Evolutionary conservation across 2,329 filamentous ascomycete genomes (phyloP).

Genomic region (Metarhizium rileyi): DNA sequence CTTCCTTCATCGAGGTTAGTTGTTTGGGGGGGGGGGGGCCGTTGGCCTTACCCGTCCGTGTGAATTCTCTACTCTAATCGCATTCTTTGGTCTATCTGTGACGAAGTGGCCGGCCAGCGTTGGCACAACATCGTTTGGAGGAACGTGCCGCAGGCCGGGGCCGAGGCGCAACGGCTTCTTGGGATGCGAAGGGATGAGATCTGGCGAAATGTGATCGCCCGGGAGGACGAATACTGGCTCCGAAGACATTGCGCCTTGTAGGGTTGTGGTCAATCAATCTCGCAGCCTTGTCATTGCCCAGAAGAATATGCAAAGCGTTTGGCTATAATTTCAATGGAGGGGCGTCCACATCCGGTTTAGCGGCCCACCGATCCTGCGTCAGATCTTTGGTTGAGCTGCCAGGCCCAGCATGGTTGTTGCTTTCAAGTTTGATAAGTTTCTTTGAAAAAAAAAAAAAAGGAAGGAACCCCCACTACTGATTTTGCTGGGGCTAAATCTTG

Average conservation of each 20-base stretch:
- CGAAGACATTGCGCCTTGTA: slow-evolving; percentile 33
- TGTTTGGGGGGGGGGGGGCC: slow-evolving; percentile 15
- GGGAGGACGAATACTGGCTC: slow-evolving; percentile 64
- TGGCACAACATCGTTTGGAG: slow-evolving; percentile 62
- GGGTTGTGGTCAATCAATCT: neutral
- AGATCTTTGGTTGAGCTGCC: no score
- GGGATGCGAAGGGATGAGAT: slow-evolving; percentile 55
- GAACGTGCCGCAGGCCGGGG: slow-evolving; percentile 72
- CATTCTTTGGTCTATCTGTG: slow-evolving; percentile 62
- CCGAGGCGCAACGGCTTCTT: slow-evolving; percentile 70
- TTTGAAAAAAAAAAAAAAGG: no score
- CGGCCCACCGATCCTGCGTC: neutral
- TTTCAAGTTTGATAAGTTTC: no score
- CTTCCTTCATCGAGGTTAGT: neutral
- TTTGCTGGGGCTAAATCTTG: neutral
- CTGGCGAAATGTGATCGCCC: slow-evolving; percentile 62
- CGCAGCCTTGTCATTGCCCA: neutral
- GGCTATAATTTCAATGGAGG: neutral
- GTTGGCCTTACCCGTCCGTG: slow-evolving; percentile 50
- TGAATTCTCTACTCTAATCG: slow-evolving; percentile 66
- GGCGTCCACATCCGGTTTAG: slow-evolving; percentile 1
- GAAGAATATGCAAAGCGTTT: no score
- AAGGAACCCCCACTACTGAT: slow-evolving; percentile 8
- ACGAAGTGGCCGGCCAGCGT: slow-evolving; percentile 59
- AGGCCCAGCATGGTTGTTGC: no score